Base-by-base conservation (phyloP, 2,329 filamentous ascomycete genomes). In the Scedosporium dehoogii region DNA sequence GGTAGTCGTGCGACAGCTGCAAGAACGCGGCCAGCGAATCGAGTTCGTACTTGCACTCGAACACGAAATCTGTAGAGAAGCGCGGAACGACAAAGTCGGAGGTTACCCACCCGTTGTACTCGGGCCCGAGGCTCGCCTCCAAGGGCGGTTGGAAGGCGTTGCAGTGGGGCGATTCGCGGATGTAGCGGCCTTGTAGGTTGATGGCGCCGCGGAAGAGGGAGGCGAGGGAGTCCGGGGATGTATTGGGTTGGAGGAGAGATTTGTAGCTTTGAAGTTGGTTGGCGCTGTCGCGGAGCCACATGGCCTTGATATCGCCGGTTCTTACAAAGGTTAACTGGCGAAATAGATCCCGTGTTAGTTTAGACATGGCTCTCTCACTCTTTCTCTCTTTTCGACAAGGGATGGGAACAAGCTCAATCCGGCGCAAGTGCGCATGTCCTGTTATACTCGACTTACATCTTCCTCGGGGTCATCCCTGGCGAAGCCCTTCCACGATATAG, bases 1-100 rank as follows among this genome's bases (percentile, higher is more conserved):
- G 84, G 77, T 96, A 97, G 69, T 94, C 85, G 66, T 90, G 89
- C 1, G 85, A 87, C 4, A 97, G 80, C 51, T 90, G 85, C 6
- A 97, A 80, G 73, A 97, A 97, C 33, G 91, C 87, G 0, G 92
- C 91, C 1, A 97, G 81, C 10, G 90, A 93, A 76, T 97, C 92
- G 56, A 97, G 85, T 75, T 97, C 93, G 73, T 94, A 97, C 74
- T 97, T 97, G 82, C 93, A 97, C 73, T 97, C 93, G 70, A 94
- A 97, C 0, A 96, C 92, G 44, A 86, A 80, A 1, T 79, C 79
- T 1, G 81, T 80, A 68, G 89, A 89, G 27, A 90, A 87, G 29
- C 80, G 75, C 0, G 91, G 90, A 78, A 65, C 84, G 74, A 78
- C 75, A 69, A 74, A 68, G 72, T 90, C 88, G n/a, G 81, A 82